Evolutionary conservation across 495 filamentous ascomycete genomes (phyloP).

Genomic region (Penicillium tannophilum): DNA sequence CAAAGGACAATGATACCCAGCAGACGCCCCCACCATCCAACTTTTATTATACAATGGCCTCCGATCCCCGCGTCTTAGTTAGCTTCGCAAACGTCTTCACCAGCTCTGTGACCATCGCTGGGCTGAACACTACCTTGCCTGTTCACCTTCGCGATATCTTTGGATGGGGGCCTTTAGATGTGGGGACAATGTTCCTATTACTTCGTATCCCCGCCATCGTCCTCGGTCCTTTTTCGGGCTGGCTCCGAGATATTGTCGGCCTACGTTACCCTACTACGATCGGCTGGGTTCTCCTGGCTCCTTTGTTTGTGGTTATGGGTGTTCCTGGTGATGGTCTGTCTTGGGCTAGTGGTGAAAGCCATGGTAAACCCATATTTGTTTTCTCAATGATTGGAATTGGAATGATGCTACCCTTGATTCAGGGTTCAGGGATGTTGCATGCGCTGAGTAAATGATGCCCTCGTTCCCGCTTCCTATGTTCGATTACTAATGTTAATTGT

Average conservation of each 20-base stretch:
- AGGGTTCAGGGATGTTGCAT: conserved; percentile 5
- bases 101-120: neutral
- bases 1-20: neutral
- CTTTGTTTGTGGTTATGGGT: neutral
- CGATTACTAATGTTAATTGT: neutral
- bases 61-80: conserved; percentile 3
- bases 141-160: conserved; percentile 12
- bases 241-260: conserved; percentile 16
- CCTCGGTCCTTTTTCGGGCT: conserved; percentile 17
- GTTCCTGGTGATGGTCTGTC: conserved; percentile 2
- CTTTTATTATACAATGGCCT: conserved; percentile 1
- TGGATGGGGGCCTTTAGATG: conserved; percentile 12
- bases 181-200: conserved; percentile 12
- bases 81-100: neutral
- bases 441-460: neutral
- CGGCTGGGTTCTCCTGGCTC: conserved; percentile 1
- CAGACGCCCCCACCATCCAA: neutral
- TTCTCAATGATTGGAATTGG: conserved; percentile 8
- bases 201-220: conserved; percentile 12
- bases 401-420: conserved; percentile 13
- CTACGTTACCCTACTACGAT: conserved; percentile 3
- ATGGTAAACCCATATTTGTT: conserved; percentile 1
- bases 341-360: neutral
- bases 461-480: neutral
- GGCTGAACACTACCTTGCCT: conserved; percentile 14